Evolutionary conservation across 176 grass and related monocot species (phyloP).

Genomic region (Thalia dealbata): DNA sequence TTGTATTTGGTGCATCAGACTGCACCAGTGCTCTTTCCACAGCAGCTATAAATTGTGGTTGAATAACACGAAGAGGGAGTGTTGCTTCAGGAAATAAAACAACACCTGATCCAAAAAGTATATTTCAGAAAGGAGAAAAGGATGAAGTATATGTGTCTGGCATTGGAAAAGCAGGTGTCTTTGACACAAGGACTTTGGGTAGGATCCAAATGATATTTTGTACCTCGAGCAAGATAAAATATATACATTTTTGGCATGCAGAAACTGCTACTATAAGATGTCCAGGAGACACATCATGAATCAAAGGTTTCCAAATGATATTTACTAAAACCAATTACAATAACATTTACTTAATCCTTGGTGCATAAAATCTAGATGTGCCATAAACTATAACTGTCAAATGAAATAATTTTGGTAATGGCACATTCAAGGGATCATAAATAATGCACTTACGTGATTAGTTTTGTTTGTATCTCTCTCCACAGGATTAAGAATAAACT

Average conservation of each 20-base stretch:
- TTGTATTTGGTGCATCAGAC: constrained; percentile 55
- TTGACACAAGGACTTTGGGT: no score
- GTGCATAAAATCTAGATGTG: neutral
- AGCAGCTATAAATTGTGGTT: constrained; percentile 53
- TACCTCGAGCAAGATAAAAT: no score
- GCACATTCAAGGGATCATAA: neutral
- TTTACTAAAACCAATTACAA: neutral
- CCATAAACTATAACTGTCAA: neutral
- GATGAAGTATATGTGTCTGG: neutral
- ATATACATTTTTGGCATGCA: neutral
- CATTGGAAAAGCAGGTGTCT: neutral
- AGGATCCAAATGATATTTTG: no score
- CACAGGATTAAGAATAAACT: neutral
- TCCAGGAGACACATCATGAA: no score
- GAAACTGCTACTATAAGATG: no score
- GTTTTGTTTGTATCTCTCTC: neutral
- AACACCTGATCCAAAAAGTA: constrained; percentile 38
- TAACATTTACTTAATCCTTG: neutral
- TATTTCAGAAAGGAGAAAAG: neutral
- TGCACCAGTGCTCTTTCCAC: constrained; percentile 66
- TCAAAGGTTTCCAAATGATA: no score
- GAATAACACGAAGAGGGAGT: constrained; percentile 73
- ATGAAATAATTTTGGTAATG: neutral
- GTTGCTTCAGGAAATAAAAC: constrained; percentile 94
- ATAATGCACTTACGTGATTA: neutral